Conservation (phyloP, 495 filamentous ascomycete genomes). For the Aspergillus asperescens region DNA sequence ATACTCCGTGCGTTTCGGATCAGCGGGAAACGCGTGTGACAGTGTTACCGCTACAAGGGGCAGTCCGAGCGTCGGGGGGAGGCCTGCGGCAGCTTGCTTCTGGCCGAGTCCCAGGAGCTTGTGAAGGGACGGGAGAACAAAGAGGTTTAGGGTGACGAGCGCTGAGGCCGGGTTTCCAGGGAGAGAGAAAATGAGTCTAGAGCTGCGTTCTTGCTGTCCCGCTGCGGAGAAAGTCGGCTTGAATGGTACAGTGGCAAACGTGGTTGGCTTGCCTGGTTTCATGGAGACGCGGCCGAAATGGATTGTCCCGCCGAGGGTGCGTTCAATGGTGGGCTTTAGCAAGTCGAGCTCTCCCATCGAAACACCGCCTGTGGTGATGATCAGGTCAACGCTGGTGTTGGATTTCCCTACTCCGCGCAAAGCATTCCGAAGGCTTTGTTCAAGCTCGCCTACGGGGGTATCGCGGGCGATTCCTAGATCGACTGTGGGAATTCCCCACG, state of each 20-base stretch:
- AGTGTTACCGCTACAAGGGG: conserved; percentile 66
- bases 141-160: conserved; percentile 87
- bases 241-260: conserved; percentile 82
- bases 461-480: conserved; percentile 88
- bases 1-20: conserved; percentile 76
- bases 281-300: conserved; percentile 95
- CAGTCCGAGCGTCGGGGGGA: conserved; percentile 51
- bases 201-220: conserved; percentile 49
- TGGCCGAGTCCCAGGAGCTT: conserved; percentile 49
- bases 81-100: conserved; percentile 33
- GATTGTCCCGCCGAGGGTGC: conserved; percentile 82
- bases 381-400: conserved; percentile 56
- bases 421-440: conserved; percentile 66
- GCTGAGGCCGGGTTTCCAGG: conserved; percentile 94
- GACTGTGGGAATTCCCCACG: conserved; percentile 72
- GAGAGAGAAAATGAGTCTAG: conserved; percentile 79
- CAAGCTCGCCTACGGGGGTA: conserved; percentile 63
- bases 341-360: conserved; percentile 98
- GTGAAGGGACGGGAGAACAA: conserved; percentile 84
- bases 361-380: conserved; percentile 91
- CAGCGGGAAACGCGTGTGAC: conserved; percentile 64
- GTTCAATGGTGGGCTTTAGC: conserved; percentile 94
- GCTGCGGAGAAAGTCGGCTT: conserved; percentile 31
- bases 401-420: conserved; percentile 48
- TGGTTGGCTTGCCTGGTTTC: conserved; percentile 97